Evolutionary conservation across 1,284 basidiomycete species (phyloP).

Genomic region (Trametes polyzona): DNA sequence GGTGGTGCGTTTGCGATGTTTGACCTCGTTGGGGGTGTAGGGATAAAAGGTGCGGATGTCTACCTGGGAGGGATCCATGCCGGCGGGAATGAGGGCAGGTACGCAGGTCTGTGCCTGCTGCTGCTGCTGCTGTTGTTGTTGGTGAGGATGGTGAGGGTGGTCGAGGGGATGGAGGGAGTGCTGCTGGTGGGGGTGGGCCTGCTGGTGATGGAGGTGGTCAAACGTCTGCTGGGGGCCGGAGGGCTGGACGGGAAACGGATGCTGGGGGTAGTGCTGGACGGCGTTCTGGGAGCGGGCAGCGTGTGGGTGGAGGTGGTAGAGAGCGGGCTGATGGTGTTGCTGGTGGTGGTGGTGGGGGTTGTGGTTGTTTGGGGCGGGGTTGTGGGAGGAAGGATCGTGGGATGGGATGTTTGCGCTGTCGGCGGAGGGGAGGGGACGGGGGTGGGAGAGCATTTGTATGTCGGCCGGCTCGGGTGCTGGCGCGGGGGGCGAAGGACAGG

Average conservation of each 20-base stretch:
- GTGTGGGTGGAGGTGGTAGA: constrained; percentile 20
- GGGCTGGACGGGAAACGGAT: too few species aligned
- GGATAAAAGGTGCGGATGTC: constrained; percentile 78
- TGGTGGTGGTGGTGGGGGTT: background rate
- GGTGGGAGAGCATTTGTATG: constrained; percentile 23
- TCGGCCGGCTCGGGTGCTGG: background rate
- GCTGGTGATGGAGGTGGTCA: background rate
- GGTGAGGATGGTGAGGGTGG: constrained; percentile 19
- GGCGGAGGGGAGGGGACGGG: constrained; percentile 2
- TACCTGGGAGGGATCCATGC: constrained; percentile 62
- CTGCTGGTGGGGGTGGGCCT: constrained; percentile 7
- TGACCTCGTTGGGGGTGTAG: constrained; percentile 89
- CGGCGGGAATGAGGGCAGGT: constrained; percentile 49
- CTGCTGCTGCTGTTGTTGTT: constrained; percentile 23
- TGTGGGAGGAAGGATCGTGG: constrained; percentile 21
- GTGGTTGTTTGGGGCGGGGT: background rate
- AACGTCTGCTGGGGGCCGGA: constrained; percentile 1
- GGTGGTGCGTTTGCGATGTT: constrained; percentile 87
- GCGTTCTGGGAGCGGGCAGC: constrained; percentile 18
- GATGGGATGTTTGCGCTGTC: constrained; percentile 7
- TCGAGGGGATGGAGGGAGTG: constrained; percentile 15
- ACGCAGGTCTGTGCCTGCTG: constrained; percentile 43
- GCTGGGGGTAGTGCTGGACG: constrained; percentile 23
- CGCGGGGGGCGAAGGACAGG: background rate
- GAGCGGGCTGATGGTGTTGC: constrained; percentile 12